Evolutionary conservation across 805 yeast genomes (phyloP), one percentile per base, ranked within the genome.

Genomic region (Myxozyma nipponensis): DNA sequence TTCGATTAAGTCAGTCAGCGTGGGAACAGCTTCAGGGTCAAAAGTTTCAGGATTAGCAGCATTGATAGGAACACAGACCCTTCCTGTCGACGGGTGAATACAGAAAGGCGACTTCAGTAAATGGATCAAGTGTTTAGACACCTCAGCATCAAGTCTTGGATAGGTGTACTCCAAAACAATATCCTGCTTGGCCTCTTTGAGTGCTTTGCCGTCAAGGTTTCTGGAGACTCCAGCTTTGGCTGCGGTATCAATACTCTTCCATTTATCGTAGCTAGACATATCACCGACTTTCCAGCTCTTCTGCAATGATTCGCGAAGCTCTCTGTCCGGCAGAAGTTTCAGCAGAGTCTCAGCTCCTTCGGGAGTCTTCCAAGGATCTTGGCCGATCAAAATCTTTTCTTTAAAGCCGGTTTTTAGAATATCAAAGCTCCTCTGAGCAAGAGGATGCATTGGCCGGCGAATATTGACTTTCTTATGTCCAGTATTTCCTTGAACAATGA

Each of bases 51-150:
- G 51, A 36, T 69, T 63, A 3, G 56, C 63, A 0, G 68, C 54
- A 46, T 67, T 70, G 41, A 76, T 65, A 0, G 98, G 96, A 5
- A 93, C 96, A 78, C 98, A 93, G 2, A 93, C 86, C 23, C 63
- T 61, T 9, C 57, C 55, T 0, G 98, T 93, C 1, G 88, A 83
- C 1, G 98, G 98, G 67, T 93, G 98, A 39, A 93, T 82, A 72
- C 98, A 91, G 66, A 93, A 93, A 17, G 98, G 98, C 1, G 97
- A 86, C 66, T 93, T 93, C 61, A 93, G 77, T 69, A 93, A 81
- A 72, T 93, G 98, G 69, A 83, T 87, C 63, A 90, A 75, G 66
- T 86, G 93, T 59, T 83, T 78, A 5, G 98, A 85, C 32, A 93
- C 98, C 67, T 90, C 95, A 43, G 86, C 82, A 77, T 93, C 98